phyloP scores from a whole-genome alignment of 2,329 filamentous ascomycete genomes.

The Stagonosporopsis chrysanthemi region DNA sequence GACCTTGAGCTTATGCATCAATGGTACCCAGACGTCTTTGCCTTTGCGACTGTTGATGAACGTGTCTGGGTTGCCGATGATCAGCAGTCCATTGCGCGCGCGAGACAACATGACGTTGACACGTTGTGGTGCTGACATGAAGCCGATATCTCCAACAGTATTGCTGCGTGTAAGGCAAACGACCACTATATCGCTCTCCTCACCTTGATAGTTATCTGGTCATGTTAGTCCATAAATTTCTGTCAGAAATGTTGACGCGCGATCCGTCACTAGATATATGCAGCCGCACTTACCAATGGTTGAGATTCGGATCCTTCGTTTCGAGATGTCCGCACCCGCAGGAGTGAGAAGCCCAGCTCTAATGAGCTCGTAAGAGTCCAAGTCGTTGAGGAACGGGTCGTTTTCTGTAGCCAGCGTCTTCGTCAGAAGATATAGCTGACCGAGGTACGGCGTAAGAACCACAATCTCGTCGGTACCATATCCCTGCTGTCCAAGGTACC shows the following conservation, averaged over 20 bases:
- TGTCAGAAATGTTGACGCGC: too few relatives aligned
- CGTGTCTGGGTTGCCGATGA: constrained; percentile 74
- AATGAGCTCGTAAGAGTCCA: constrained; percentile 70
- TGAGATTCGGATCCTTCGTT: constrained; percentile 66
- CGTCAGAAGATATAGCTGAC: constrained; percentile 67
- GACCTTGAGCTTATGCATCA: constrained; percentile 64
- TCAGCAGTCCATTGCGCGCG: constrained; percentile 69
- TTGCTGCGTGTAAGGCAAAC: constrained; percentile 74
- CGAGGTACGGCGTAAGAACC: constrained; percentile 75
- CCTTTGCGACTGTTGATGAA: constrained; percentile 69
- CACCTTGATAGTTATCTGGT: constrained; percentile 75
- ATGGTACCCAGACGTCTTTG: constrained; percentile 62
- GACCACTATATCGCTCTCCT: constrained; percentile 77
- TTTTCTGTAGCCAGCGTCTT: constrained; percentile 63
- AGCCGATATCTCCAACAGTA: constrained; percentile 69
- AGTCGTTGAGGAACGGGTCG: constrained; percentile 72
- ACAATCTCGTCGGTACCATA: constrained; percentile 72
- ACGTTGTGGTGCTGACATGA: constrained; percentile 70
- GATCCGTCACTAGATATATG: neutral
- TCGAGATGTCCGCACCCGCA: constrained; percentile 60
- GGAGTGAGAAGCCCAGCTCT: constrained; percentile 67
- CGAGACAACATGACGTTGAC: constrained; percentile 75
- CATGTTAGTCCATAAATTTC: neutral
- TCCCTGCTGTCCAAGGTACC: constrained; percentile 74
- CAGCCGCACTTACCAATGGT: constrained; percentile 61